phyloP scores from a whole-genome alignment of 306 rosid genomes.

The Vigna unguiculata region DNA sequence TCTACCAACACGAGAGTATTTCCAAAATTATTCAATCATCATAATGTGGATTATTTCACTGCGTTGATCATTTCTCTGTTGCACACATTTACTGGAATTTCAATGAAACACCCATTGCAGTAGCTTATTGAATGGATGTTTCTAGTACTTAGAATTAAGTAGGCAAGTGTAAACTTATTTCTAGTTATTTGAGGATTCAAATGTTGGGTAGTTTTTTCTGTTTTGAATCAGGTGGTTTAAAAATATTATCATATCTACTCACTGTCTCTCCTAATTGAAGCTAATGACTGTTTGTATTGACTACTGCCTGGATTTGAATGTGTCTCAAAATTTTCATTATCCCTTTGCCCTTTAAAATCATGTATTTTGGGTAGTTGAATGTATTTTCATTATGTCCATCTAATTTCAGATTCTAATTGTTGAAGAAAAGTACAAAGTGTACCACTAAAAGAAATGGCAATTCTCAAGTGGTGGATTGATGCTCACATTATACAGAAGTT shows the following conservation, averaged over 20 bases:
- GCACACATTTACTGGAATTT: not conserved
- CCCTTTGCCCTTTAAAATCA: not conserved
- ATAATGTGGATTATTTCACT: not conserved
- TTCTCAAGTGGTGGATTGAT: constrained; percentile 45
- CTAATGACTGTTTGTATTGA: not conserved
- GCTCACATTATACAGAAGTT: constrained; percentile 46
- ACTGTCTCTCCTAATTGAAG: not conserved
- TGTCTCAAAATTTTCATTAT: constrained; percentile 13
- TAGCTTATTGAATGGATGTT: not conserved
- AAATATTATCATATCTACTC: not conserved
- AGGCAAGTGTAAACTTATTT: not conserved
- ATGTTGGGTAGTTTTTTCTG: not conserved
- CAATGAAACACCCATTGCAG: not conserved
- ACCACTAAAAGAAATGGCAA: constrained; percentile 42
- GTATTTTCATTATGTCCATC: not conserved
- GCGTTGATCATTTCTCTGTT: not conserved
- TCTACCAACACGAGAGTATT: not conserved
- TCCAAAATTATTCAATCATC: not conserved
- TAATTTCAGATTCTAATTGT: constrained; percentile 28
- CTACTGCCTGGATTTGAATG: not conserved
- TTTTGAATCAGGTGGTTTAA: constrained; percentile 1
- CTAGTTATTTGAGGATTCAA: not conserved
- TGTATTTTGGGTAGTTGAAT: no score
- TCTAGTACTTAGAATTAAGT: constrained; percentile 3
- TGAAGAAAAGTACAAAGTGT: constrained; percentile 59